A percentile compares a stretch with the other conserved stretches of the same genome.
phyloP scores from a whole-genome alignment of 768 basidiomycete species.

The Boletus vinaceobasis region DNA sequence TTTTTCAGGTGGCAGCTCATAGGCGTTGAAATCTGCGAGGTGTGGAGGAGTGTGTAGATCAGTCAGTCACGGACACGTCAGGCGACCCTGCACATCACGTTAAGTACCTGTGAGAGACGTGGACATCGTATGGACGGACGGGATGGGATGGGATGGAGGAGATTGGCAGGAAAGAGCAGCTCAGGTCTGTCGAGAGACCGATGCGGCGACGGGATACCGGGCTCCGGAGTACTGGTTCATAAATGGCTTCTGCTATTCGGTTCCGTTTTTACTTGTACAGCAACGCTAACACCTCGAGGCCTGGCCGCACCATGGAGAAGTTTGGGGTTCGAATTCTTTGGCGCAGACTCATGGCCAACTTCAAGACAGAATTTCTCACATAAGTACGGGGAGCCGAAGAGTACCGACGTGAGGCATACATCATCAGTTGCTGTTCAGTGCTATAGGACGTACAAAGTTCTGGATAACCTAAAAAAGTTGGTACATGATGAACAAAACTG shows the following conservation, averaged over 20 bases:
- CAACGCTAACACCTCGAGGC: not conserved
- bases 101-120: too few relatives aligned
- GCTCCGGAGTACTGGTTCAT: not conserved
- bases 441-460: not conserved
- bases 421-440: not conserved
- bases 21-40: too few relatives aligned
- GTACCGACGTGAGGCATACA: not conserved
- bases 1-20: too few relatives aligned
- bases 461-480: not conserved
- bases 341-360: too few relatives aligned
- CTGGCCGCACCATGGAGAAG: not conserved
- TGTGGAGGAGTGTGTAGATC: not conserved
- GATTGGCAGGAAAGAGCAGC: not conserved
- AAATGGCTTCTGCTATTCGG: not conserved
- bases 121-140: too few relatives aligned
- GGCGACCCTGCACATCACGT: too few relatives aligned
- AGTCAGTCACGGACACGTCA: not conserved
- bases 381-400: not conserved
- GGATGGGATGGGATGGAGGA: not conserved
- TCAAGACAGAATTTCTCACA: not conserved
- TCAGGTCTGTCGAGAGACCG: not conserved
- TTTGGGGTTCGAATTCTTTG: not conserved
- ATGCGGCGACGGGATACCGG: too few relatives aligned
- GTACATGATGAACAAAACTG: not conserved
- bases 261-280: not conserved